Percentiles rank a stretch among this genome's conserved stretches.
Evolutionary conservation across 768 basidiomycete species (phyloP).

Genomic region (Mycena capillaripes): DNA sequence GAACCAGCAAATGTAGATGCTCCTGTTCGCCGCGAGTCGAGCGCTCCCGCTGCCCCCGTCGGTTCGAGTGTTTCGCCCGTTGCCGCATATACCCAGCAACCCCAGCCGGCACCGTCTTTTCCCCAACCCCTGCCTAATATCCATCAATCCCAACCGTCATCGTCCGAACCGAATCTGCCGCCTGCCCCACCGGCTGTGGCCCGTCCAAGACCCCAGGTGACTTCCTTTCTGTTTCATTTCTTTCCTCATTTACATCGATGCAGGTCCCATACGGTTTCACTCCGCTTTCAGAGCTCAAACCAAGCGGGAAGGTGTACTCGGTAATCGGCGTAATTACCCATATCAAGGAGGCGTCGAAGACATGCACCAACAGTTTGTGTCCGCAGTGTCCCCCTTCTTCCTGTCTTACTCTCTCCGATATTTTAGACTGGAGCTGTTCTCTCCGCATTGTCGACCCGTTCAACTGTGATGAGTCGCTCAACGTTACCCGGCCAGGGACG

Average conservation of each 20-base stretch:
- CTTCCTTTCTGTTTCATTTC: neutral
- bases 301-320: neutral
- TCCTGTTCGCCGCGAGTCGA: neutral
- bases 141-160: neutral
- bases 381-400: too few species aligned
- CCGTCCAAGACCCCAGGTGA: neutral
- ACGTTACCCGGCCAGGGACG: constrained; percentile 26
- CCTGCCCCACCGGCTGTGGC: neutral
- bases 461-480: constrained; percentile 46
- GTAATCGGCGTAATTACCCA: constrained; percentile 26
- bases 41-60: neutral
- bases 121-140: too few species aligned
- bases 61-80: neutral
- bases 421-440: constrained; percentile 61
- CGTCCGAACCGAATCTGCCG: neutral
- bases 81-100: too few species aligned
- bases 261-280: constrained; percentile 13
- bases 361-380: too few species aligned
- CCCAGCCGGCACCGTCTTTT: neutral
- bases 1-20: neutral
- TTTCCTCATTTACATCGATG: neutral
- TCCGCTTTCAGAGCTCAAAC: neutral
- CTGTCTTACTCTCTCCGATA: neutral
- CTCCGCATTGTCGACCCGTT: constrained; percentile 69
- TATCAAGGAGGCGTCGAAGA: neutral